phyloP scores from a whole-genome alignment of 2,329 filamentous ascomycete genomes.

The Aspergillus felis region DNA sequence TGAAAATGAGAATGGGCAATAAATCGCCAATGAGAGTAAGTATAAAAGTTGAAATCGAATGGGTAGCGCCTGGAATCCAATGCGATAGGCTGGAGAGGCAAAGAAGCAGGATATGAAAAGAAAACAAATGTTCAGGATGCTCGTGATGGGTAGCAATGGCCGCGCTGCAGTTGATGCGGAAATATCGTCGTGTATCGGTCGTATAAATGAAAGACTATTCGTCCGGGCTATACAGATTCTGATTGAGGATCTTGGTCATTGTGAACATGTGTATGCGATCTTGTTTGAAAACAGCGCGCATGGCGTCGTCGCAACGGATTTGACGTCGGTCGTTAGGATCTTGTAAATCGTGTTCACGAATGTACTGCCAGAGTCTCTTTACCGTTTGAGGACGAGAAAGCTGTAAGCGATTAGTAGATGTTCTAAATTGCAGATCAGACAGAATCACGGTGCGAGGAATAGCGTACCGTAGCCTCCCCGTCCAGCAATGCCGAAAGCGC shows the following conservation, averaged over 20 bases:
- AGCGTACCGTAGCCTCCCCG: slow-evolving; percentile 42
- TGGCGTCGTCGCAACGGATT: slow-evolving; percentile 85
- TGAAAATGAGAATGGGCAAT: slow-evolving; percentile 12
- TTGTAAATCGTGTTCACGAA: slow-evolving; percentile 82
- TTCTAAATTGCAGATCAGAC: not conserved
- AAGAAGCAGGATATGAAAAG: slow-evolving; percentile 14
- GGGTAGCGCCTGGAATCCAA: slow-evolving; percentile 28
- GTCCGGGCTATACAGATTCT: slow-evolving; percentile 81
- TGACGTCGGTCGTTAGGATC: slow-evolving; percentile 88
- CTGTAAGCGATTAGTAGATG: slow-evolving; percentile 43
- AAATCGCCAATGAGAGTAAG: slow-evolving; percentile 14
- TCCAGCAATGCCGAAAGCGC: slow-evolving; percentile 43
- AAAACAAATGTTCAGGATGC: slow-evolving; percentile 12
- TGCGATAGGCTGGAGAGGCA: slow-evolving; percentile 23
- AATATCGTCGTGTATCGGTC: slow-evolving; percentile 14
- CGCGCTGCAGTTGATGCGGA: slow-evolving; percentile 3
- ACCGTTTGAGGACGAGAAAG: slow-evolving; percentile 92
- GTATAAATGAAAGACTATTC: slow-evolving; percentile 47
- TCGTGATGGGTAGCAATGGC: slow-evolving; percentile 22
- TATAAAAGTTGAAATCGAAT: slow-evolving; percentile 13
- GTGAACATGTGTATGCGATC: slow-evolving; percentile 96
- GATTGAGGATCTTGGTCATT: slow-evolving; percentile 94
- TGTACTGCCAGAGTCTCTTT: slow-evolving; percentile 94
- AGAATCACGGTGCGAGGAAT: not conserved
- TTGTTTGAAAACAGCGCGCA: slow-evolving; percentile 89